phyloP scores from a whole-genome alignment of 495 filamentous ascomycete species.

The Alectoria sarmentosa region DNA sequence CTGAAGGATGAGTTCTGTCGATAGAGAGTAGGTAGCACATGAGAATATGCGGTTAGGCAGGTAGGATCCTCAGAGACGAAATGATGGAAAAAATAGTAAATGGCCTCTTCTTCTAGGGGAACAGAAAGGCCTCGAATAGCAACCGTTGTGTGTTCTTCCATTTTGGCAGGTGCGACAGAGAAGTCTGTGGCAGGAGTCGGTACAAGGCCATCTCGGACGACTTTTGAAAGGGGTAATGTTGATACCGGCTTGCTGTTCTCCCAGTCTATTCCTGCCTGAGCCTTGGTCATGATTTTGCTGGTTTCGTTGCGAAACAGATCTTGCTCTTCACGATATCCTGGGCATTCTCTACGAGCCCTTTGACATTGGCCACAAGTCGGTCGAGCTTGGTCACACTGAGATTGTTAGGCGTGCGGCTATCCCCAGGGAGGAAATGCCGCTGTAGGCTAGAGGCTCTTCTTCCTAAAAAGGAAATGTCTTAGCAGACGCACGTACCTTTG shows the following conservation, averaged over 20 bases:
- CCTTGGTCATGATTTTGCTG: slow-evolving; percentile 58
- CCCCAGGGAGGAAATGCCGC: not conserved
- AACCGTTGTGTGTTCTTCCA: slow-evolving; percentile 17
- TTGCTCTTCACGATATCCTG: slow-evolving; percentile 62
- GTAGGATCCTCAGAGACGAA: slow-evolving; percentile 7
- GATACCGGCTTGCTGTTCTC: slow-evolving; percentile 25
- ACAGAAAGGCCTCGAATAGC: slow-evolving; percentile 23
- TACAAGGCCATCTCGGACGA: slow-evolving; percentile 25
- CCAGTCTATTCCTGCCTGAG: slow-evolving; percentile 24
- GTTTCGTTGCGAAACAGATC: slow-evolving; percentile 72
- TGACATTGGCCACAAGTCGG: slow-evolving; percentile 62
- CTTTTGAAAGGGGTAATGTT: slow-evolving; percentile 14
- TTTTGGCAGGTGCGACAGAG: not conserved
- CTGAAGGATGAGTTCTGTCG: slow-evolving; percentile 19
- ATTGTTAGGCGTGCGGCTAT: slow-evolving; percentile 8
- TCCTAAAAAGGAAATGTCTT: not conserved
- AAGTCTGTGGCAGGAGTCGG: not conserved
- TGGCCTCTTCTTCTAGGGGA: slow-evolving; percentile 33
- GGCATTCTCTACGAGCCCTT: slow-evolving; percentile 58
- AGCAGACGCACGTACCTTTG: slow-evolving; percentile 33
- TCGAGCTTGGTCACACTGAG: slow-evolving; percentile 57
- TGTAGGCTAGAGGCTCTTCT: not conserved
- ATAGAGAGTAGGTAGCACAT: slow-evolving; percentile 25
- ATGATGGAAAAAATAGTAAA: slow-evolving; percentile 37
- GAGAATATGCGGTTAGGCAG: slow-evolving; percentile 21